Conservation (phyloP, 768 basidiomycete species). For the Austroboletus eburneus region DNA sequence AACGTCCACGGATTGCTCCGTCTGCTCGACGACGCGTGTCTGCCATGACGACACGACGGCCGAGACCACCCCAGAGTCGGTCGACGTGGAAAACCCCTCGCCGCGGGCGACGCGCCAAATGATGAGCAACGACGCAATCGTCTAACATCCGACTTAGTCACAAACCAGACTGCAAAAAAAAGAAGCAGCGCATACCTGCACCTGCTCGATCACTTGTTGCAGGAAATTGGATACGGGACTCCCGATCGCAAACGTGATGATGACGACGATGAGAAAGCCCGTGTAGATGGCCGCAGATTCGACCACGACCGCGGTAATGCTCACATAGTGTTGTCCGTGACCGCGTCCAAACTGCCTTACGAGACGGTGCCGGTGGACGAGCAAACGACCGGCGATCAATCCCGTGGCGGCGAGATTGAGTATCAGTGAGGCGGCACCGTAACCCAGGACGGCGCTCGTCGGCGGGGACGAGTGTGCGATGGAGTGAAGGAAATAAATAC, state of each 20-base stretch:
- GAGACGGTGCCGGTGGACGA: conserved; percentile 19
- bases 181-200: conserved; percentile 10
- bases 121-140: conserved; percentile 38
- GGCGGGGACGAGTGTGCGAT: no score
- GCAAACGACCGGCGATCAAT: conserved; percentile 27
- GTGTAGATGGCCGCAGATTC: conserved; percentile 46
- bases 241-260: conserved; percentile 38
- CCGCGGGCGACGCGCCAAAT: conserved; percentile 38
- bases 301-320: conserved; percentile 36
- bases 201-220: conserved; percentile 14
- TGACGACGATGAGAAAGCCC: conserved; percentile 36
- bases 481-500: no score
- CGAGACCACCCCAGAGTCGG: neutral
- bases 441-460: no score
- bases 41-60: neutral
- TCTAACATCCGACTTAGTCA: no score
- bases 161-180: no score
- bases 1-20: neutral
- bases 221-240: conserved; percentile 41
- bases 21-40: neutral
- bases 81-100: conserved; percentile 26
- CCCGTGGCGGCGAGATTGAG: conserved; percentile 30
- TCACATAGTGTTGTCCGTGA: conserved; percentile 35
- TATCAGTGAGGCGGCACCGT: conserved; percentile 16
- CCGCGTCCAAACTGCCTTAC: conserved; percentile 30